Base-by-base conservation (phyloP, 1,284 basidiomycete species). In the Ganoderma lingzhi region DNA sequence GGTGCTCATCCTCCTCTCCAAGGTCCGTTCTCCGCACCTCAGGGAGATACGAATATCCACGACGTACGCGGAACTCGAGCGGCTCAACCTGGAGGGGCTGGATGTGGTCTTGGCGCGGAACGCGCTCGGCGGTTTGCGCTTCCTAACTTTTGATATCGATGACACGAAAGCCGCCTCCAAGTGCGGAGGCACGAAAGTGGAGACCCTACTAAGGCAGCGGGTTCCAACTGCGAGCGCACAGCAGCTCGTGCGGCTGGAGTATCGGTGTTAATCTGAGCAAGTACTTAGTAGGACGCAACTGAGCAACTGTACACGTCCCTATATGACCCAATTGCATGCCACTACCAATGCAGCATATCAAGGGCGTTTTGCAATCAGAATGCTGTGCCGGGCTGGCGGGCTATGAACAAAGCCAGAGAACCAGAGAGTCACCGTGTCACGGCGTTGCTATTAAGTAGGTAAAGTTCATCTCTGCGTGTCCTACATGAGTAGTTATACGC, bases 1-100 rank as follows among this genome's bases (percentile, higher is more conserved):
- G 76, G 74, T 76, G 53, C 63, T 76, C 32, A 64, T 73, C 39
- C 64, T 78, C 28, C 75, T 78, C 14, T 71, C 75, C 41, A 73
- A 69, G 23, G 66, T 71, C n/a, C 65, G 68, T 45, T 72, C 76
- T 1, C 39, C 72, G 2, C 56, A 48, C 6, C 71, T 76, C 5
- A 32, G 64, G 35, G 62, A 69, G 45, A 63, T 78, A 45, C 62
- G 62, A 12, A 65, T 78, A 48, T 69, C 65, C 61, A 71, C 76
- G 30, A 44, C 64, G 39, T 35, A 56, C n/a, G 28, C 62, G 0
- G 69, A 76, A 55, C 63, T 78, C 17, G 48, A 66, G 8, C 65
- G 63, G 2, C 71, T 76, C 14, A 76, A 77, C 63, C 67, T 76
- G 30, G 76, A 77, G 51, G 77, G 75, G 1, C 63, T 78, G 17